A percentile compares a stretch with the other conserved stretches of the same genome.
phyloP scores from a whole-genome alignment of 106 monocot species.

The Allium cepa region DNA sequence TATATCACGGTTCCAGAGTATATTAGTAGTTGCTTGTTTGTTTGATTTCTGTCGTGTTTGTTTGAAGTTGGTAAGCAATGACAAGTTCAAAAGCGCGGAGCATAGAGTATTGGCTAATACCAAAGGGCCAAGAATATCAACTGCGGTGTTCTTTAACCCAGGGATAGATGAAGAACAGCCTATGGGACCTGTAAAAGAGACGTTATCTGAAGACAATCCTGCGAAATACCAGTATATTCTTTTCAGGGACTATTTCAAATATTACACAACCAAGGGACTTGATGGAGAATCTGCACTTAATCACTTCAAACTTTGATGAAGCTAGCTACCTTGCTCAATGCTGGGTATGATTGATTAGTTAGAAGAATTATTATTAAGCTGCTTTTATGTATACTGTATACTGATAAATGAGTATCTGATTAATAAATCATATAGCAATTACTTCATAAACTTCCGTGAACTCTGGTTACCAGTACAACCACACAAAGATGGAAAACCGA shows the following conservation, averaged over 20 bases:
- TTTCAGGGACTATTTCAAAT: not conserved
- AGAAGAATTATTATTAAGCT: no score
- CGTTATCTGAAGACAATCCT: slow-evolving; percentile 4
- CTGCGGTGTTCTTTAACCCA: slow-evolving; percentile 19
- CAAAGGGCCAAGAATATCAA: slow-evolving; percentile 31
- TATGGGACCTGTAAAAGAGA: slow-evolving; percentile 4
- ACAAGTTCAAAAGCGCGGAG: slow-evolving; percentile 49
- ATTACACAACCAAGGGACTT: slow-evolving; percentile 33
- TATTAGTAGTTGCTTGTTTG: no score
- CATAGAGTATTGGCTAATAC: slow-evolving; percentile 40
- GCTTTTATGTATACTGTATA: no score
- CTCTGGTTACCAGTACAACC: no score
- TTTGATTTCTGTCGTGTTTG: not conserved
- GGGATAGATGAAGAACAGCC: not conserved
- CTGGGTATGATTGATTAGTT: no score
- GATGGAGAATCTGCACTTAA: slow-evolving; percentile 21
- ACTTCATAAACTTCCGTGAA: no score
- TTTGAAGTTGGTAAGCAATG: slow-evolving; percentile 38
- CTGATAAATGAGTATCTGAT: no score
- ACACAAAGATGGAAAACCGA: no score
- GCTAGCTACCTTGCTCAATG: no score
- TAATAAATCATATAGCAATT: no score
- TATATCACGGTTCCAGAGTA: not conserved
- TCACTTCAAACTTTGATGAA: slow-evolving; percentile 20
- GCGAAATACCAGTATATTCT: slow-evolving; percentile 9